Evolutionary conservation across 73 alveolate species (phyloP).

Genomic region (Loxodes magnus): DNA sequence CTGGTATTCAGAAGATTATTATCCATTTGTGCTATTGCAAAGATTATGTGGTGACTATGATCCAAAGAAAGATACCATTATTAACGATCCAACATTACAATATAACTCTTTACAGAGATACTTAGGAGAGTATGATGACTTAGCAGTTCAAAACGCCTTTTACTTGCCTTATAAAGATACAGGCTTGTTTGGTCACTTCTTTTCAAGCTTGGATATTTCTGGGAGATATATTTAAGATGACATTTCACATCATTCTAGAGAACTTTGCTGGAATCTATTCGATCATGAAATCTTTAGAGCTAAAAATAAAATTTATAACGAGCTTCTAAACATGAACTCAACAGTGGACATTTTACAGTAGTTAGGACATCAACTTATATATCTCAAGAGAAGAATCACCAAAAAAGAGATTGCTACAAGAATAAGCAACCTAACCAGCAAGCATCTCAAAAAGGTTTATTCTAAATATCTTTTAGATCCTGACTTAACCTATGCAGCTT

Average conservation of each 20-base stretch:
- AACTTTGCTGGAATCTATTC: too few species aligned
- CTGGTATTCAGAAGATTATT: slow-evolving; percentile 72
- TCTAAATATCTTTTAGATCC: too few species aligned
- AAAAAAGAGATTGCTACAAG: slow-evolving; percentile 80
- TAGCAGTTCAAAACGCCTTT: slow-evolving; percentile 40
- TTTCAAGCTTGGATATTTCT: too few species aligned
- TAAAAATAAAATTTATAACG: slow-evolving; percentile 51
- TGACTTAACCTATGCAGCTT: too few species aligned
- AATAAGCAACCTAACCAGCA: too few species aligned
- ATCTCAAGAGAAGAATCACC: slow-evolving; percentile 67
- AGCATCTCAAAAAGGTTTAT: too few species aligned
- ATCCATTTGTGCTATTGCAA: slow-evolving; percentile 64
- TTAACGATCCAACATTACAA: background rate
- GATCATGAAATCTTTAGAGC: slow-evolving; percentile 71
- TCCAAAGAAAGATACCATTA: slow-evolving; percentile 18
- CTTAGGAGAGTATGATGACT: slow-evolving; percentile 25
- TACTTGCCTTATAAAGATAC: slow-evolving; percentile 72
- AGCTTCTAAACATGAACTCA: slow-evolving; percentile 42
- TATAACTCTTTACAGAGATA: background rate
- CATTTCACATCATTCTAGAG: too few species aligned
- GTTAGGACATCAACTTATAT: slow-evolving; percentile 63
- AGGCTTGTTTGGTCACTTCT: slow-evolving; percentile 77
- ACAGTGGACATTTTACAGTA: slow-evolving; percentile 60
- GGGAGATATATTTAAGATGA: too few species aligned
- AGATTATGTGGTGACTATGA: slow-evolving; percentile 60